Conservation (phyloP, 2,329 filamentous ascomycete species). For the Teratosphaeriaceae sp. region DNA sequence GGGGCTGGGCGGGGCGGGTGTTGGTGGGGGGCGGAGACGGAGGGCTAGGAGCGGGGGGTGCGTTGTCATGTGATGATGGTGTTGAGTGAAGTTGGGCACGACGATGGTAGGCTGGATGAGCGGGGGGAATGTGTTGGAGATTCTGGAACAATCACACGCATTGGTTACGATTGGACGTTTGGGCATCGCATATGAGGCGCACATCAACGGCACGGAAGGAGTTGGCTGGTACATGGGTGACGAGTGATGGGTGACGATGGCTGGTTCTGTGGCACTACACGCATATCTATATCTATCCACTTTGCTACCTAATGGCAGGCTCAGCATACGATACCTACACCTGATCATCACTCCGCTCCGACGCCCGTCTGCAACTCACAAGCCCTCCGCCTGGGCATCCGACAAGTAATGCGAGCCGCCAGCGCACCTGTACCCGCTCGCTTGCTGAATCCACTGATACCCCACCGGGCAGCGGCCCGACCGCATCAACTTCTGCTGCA, state of each 20-base stretch:
- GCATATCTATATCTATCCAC: too few relatives aligned
- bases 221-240: background rate
- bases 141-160: too few relatives aligned
- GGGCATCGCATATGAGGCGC: too few relatives aligned
- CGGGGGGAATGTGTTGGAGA: too few relatives aligned
- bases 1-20: constrained; percentile 14
- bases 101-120: background rate
- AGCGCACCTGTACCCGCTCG: constrained; percentile 54
- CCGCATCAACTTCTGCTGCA: constrained; percentile 38
- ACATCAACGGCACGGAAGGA: too few relatives aligned
- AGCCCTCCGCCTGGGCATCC: constrained; percentile 22
- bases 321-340: too few relatives aligned
- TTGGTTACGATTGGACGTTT: background rate
- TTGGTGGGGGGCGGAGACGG: constrained; percentile 37
- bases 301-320: too few relatives aligned
- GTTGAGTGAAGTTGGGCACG: background rate
- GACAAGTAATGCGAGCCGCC: constrained; percentile 53
- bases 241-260: background rate
- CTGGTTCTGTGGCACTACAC: background rate
- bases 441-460: constrained; percentile 56
- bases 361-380: too few relatives aligned
- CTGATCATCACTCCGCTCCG: too few relatives aligned
- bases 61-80: constrained; percentile 38
- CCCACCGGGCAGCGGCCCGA: constrained; percentile 54
- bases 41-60: constrained; percentile 45